Evolutionary conservation across 495 filamentous ascomycete genomes (phyloP).

Genomic region (Acidiella bohemica): DNA sequence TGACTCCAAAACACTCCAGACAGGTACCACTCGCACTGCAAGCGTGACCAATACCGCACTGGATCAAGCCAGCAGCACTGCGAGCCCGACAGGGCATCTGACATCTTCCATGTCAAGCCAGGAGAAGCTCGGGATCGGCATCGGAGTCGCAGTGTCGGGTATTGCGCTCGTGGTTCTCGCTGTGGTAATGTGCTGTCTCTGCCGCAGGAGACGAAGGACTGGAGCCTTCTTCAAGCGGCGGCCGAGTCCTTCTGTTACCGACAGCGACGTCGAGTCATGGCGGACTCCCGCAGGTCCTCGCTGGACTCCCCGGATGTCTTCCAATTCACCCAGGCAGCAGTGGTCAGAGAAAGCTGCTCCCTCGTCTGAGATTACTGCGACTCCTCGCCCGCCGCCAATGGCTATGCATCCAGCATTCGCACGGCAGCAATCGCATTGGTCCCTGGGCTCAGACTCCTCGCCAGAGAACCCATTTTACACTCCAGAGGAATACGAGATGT

Average conservation of each 20-base stretch:
- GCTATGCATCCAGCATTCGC: constrained; percentile 10
- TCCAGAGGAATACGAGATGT: constrained; percentile 12
- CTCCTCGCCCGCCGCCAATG: constrained; percentile 6
- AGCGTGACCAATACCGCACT: too few relatives aligned
- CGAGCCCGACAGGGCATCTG: background rate
- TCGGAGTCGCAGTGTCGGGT: constrained; percentile 12
- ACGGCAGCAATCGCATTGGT: constrained; percentile 2
- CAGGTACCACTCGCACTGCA: too few relatives aligned
- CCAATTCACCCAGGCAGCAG: too few relatives aligned
- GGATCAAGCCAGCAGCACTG: background rate
- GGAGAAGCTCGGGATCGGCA: constrained; percentile 11
- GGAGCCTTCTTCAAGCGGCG: constrained; percentile 13
- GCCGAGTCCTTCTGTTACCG: constrained; percentile 2
- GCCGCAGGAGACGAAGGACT: constrained; percentile 3
- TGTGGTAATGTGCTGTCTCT: constrained; percentile 7
- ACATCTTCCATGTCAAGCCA: constrained; percentile 3
- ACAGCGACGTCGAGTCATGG: constrained; percentile 7
- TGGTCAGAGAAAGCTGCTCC: too few relatives aligned
- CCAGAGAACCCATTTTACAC: constrained; percentile 18
- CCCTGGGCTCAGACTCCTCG: constrained; percentile 2
- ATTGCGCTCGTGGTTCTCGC: constrained; percentile 8
- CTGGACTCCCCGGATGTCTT: too few relatives aligned
- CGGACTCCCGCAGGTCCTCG: too few relatives aligned
- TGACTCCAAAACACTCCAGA: too few relatives aligned
- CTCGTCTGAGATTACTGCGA: too few relatives aligned